These are phyloP conservation scores for Ceratobasidium sp. DNA, from an alignment of 1,284 basidiomycete species.

Conservation along the genomic window DNA sequence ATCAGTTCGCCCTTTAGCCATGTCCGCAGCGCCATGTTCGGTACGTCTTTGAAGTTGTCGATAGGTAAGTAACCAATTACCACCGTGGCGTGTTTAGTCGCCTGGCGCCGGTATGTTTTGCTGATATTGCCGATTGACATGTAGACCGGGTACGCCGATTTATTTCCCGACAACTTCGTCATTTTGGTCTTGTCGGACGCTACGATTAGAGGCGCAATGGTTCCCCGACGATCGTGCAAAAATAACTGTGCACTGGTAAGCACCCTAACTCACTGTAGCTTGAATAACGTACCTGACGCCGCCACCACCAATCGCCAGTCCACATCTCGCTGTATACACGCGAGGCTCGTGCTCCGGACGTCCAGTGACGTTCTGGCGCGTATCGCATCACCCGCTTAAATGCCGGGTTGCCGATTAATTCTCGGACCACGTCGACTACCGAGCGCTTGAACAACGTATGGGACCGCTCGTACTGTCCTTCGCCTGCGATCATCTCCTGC, in stretches of 20 bases:
- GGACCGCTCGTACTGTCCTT: background rate
- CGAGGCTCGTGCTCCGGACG: background rate
- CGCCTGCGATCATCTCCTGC: constrained; percentile 3
- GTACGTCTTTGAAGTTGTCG: background rate
- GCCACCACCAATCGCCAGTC: constrained; percentile 48
- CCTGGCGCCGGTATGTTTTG: constrained; percentile 30
- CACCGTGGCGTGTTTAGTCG: constrained; percentile 17
- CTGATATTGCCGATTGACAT: constrained; percentile 47
- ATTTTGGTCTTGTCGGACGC: constrained; percentile 47
- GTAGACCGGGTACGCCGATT: constrained; percentile 47
- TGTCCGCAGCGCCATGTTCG: background rate
- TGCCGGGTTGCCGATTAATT: constrained; percentile 10
- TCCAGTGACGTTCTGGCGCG: constrained; percentile 14
- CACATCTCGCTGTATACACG: constrained; percentile 39
- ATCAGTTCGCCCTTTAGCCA: constrained; percentile 44
- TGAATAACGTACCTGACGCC: constrained; percentile 30
- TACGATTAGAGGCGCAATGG: constrained; percentile 44
- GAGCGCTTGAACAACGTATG: background rate
- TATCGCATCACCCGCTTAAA: constrained; percentile 8
- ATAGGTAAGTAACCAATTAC: constrained; percentile 47
- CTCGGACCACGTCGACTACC: constrained; percentile 4
- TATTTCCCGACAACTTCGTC: constrained; percentile 37
- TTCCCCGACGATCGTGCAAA: constrained; percentile 28
- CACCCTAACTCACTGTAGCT: background rate
- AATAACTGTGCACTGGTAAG: constrained; percentile 2